A percentile compares a stretch with the other conserved stretches of the same genome.
Conservation (phyloP, 192 early-diverging fungal genomes). For the Coemansia aciculifera region DNA sequence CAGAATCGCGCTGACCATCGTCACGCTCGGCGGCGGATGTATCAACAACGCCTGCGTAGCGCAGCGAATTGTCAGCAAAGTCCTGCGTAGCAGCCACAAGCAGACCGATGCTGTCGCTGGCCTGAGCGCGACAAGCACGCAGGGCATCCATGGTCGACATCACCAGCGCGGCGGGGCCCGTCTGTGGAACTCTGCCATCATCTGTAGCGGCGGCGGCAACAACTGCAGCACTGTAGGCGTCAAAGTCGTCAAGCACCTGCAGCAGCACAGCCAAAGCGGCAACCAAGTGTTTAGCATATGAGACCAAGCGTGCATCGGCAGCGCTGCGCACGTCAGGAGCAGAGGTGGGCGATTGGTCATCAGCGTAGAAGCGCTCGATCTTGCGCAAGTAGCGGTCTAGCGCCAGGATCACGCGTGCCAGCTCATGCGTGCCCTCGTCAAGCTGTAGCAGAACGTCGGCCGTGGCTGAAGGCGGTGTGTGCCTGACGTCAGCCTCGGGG, state of each 20-base stretch:
- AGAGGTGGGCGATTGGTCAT: slow-evolving; percentile 17
- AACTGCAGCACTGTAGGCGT: slow-evolving; percentile 40
- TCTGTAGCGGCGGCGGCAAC: slow-evolving; percentile 28
- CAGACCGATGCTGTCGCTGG: slow-evolving; percentile 46
- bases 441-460: slow-evolving; percentile 52
- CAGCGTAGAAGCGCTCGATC: slow-evolving; percentile 46
- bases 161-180: slow-evolving; percentile 31
- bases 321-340: slow-evolving; percentile 28
- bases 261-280: slow-evolving; percentile 50
- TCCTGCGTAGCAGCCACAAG: slow-evolving; percentile 50
- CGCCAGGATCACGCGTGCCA: slow-evolving; percentile 51
- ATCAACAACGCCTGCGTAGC: slow-evolving; percentile 11
- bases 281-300: slow-evolving; percentile 52
- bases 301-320: slow-evolving; percentile 42
- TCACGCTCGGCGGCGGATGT: slow-evolving; percentile 9
- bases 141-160: slow-evolving; percentile 28
- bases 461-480: slow-evolving; percentile 9
- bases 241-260: slow-evolving; percentile 54
- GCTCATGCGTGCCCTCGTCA: slow-evolving; percentile 51
- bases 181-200: slow-evolving; percentile 31
- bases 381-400: slow-evolving; percentile 54
- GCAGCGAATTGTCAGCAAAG: slow-evolving; percentile 42
- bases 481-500: background rate
- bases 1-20: slow-evolving; percentile 27
- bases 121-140: slow-evolving; percentile 31